Evolutionary conservation across 441 rosid genomes (phyloP).

Genomic region (Syzygium malaccense): DNA sequence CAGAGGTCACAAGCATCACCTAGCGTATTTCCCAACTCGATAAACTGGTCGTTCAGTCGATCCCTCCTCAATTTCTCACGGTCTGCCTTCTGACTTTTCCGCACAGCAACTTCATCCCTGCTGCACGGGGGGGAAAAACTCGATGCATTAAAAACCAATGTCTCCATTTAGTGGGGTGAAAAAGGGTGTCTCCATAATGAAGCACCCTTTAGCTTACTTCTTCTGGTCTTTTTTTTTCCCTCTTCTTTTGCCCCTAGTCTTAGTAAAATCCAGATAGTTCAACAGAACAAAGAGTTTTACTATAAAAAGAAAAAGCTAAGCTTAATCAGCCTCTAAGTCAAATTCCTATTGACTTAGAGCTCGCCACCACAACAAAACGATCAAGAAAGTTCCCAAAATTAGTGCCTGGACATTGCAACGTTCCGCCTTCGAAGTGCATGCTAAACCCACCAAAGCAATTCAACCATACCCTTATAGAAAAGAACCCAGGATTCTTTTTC

Average conservation of each 20-base stretch:
- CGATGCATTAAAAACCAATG: not conserved
- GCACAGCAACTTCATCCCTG: slow-evolving; percentile 29
- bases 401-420: not conserved
- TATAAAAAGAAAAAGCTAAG: not conserved
- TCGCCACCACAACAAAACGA: not conserved
- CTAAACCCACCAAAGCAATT: not conserved
- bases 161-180: not conserved
- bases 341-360: not conserved
- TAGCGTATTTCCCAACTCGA: slow-evolving; percentile 59
- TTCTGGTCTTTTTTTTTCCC: not conserved
- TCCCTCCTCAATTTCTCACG: slow-evolving; percentile 87
- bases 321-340: not conserved
- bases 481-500: not conserved
- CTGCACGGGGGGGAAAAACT: slow-evolving; percentile 7
- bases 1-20: slow-evolving; percentile 30
- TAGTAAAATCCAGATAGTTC: not conserved
- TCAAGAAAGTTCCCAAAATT: not conserved
- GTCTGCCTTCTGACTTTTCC: slow-evolving; percentile 78
- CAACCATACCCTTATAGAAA: not conserved
- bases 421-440: not conserved
- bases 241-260: not conserved
- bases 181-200: not conserved
- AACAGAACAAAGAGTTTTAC: not conserved
- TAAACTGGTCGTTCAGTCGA: slow-evolving; percentile 71
- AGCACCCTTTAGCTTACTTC: not conserved